These are phyloP conservation scores for Salix brachista DNA, from an alignment of 345 rosid genomes.

Conservation along the genomic window DNA sequence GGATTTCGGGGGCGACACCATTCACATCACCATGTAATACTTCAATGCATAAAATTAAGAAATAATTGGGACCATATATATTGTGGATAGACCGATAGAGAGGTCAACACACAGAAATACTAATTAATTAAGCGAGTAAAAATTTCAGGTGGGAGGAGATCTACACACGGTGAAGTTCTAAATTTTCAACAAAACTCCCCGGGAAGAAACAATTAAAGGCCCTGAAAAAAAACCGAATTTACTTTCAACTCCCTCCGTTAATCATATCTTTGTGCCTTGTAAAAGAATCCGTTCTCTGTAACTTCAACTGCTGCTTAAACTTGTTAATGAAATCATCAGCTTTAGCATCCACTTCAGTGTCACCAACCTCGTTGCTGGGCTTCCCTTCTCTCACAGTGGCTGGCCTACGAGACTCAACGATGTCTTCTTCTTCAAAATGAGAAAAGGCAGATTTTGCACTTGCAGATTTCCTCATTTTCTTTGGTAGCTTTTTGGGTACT, in stretches of 20 bases:
- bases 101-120: neutral
- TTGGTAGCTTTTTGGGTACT: conserved; percentile 46
- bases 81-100: neutral
- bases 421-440: conserved; percentile 49
- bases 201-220: neutral
- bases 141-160: neutral
- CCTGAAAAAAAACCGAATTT: neutral
- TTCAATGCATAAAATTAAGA: neutral
- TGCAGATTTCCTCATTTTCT: conserved; percentile 83
- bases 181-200: conserved; percentile 1
- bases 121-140: neutral
- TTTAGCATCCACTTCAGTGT: conserved; percentile 66
- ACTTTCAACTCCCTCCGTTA: conserved; percentile 17
- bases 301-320: conserved; percentile 69
- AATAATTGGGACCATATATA: neutral
- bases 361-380: conserved; percentile 33
- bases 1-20: neutral
- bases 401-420: conserved; percentile 53
- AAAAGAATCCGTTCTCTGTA: conserved; percentile 65
- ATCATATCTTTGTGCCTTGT: conserved; percentile 55
- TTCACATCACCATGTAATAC: neutral
- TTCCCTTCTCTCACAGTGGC: conserved; percentile 50
- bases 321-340: conserved; percentile 75
- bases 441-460: conserved; percentile 56
- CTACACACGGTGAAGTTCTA: neutral